Evolutionary conservation across 2,329 filamentous ascomycete species (phyloP).

Genomic region (Hymenoscyphus linearis): DNA sequence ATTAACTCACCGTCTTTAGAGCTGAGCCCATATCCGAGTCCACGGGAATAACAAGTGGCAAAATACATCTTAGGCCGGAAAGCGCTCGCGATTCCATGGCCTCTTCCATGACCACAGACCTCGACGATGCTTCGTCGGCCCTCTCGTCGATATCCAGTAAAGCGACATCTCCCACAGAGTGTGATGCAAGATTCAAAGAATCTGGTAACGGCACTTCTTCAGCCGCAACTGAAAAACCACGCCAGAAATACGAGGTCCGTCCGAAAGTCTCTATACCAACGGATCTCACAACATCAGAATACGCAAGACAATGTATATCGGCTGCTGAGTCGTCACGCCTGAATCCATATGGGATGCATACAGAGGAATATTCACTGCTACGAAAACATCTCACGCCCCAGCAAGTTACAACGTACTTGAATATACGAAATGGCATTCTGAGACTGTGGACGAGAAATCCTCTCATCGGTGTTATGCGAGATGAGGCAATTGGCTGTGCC

Average conservation of each 20-base stretch:
- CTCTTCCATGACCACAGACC: constrained; percentile 51
- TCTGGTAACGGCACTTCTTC: constrained; percentile 15
- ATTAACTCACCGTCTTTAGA: constrained; percentile 26
- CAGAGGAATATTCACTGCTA: constrained; percentile 75
- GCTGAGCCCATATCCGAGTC: constrained; percentile 19
- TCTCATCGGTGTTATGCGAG: constrained; percentile 70
- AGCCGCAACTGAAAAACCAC: constrained; percentile 28
- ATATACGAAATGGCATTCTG: constrained; percentile 91
- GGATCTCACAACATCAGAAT: constrained; percentile 66
- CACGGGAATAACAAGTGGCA: constrained; percentile 19
- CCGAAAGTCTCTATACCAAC: constrained; percentile 81
- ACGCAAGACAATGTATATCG: constrained; percentile 85
- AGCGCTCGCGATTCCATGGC: constrained; percentile 39
- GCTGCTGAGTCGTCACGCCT: constrained; percentile 86
- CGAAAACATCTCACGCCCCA: constrained; percentile 76
- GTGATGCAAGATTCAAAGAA: constrained; percentile 35
- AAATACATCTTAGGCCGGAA: constrained; percentile 29
- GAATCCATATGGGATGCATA: constrained; percentile 83
- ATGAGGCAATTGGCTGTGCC: constrained; percentile 87
- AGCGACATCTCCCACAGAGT: constrained; percentile 55
- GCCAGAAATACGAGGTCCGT: constrained; percentile 51
- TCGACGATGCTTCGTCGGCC: constrained; percentile 42
- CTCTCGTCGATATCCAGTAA: constrained; percentile 56
- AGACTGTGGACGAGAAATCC: constrained; percentile 86
- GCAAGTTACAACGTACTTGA: constrained; percentile 92